Conservation (phyloP, 2,329 filamentous ascomycete genomes). For the Beauveria brongniartii region DNA sequence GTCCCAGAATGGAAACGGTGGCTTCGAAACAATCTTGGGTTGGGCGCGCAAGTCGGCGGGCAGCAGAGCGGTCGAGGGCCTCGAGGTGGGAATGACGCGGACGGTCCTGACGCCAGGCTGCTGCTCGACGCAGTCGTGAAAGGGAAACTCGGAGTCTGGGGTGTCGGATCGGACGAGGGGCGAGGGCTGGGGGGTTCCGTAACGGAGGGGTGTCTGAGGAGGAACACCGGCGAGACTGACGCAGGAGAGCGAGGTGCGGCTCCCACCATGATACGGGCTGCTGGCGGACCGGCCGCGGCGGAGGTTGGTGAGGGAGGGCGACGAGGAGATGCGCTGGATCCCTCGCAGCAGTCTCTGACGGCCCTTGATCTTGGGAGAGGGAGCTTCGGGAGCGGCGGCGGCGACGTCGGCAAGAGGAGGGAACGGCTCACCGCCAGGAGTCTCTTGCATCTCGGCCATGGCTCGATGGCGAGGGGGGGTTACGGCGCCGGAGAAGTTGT, state of each 20-base stretch:
- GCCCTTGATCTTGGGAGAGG: conserved; percentile 50
- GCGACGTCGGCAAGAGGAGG: conserved; percentile 10
- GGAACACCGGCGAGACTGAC: conserved; percentile 39
- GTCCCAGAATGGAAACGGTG: conserved; percentile 62
- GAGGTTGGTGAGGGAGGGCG: conserved; percentile 58
- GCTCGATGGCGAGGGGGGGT: not conserved
- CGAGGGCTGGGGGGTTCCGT: conserved; percentile 30
- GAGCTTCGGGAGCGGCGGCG: conserved; percentile 17
- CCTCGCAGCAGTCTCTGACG: conserved; percentile 63
- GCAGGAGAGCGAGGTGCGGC: conserved; percentile 44
- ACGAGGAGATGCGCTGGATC: conserved; percentile 75
- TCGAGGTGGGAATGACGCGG: conserved; percentile 32
- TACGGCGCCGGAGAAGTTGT: too few relatives aligned
- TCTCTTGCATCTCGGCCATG: conserved; percentile 18
- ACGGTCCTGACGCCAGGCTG: conserved; percentile 47
- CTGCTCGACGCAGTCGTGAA: conserved; percentile 34
- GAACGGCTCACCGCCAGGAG: conserved; percentile 16
- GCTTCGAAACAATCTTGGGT: conserved; percentile 20
- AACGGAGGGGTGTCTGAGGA: conserved; percentile 21
- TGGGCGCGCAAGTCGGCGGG: conserved; percentile 47
- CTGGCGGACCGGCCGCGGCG: conserved; percentile 58
- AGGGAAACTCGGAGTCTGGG: conserved; percentile 32
- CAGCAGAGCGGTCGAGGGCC: conserved; percentile 47
- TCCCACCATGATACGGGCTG: conserved; percentile 51
- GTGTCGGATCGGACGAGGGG: conserved; percentile 33